Conservation (phyloP, 2,329 filamentous ascomycete genomes). For the Pestalotiopsis sp. region DNA sequence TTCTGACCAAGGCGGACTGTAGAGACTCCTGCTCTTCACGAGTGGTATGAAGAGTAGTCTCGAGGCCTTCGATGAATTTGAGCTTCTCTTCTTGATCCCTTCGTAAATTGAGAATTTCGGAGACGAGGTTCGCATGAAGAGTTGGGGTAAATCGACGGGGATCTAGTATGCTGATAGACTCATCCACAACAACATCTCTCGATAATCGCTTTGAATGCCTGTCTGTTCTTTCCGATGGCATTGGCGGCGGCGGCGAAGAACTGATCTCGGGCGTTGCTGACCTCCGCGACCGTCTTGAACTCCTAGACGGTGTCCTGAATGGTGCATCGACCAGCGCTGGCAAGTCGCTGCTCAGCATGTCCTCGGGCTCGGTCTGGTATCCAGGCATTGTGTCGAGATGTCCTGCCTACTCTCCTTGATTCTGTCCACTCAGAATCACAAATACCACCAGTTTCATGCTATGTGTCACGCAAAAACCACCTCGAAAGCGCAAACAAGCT, state of each 20-base stretch:
- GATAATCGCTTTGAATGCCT: slow-evolving; percentile 54
- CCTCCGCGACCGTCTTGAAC: slow-evolving; percentile 62
- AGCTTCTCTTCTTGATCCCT: slow-evolving; percentile 90
- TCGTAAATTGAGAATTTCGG: slow-evolving; percentile 85
- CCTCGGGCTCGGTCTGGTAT: slow-evolving; percentile 68
- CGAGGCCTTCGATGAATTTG: slow-evolving; percentile 82
- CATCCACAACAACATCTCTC: slow-evolving; percentile 64
- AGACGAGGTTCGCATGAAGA: slow-evolving; percentile 89
- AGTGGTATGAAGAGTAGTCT: slow-evolving; percentile 70
- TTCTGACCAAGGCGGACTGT: slow-evolving; percentile 61
- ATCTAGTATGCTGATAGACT: slow-evolving; percentile 76
- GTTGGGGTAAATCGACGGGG: slow-evolving; percentile 94
- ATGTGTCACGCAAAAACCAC: not conserved
- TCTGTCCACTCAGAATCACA: not conserved
- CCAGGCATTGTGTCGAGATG: slow-evolving; percentile 46
- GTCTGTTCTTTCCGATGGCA: slow-evolving; percentile 45
- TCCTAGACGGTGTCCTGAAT: slow-evolving; percentile 72
- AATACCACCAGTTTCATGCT: not conserved
- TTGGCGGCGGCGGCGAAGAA: slow-evolving; percentile 61
- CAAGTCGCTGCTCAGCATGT: slow-evolving; percentile 50
- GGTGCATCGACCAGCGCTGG: slow-evolving; percentile 74
- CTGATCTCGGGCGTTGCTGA: slow-evolving; percentile 62
- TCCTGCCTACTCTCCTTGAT: not conserved
- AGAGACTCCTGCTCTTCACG: slow-evolving; percentile 76
- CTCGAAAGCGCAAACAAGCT: not conserved